These are phyloP conservation scores for Trichoderma sp. DNA, from an alignment of 2,329 filamentous ascomycete species.

Conservation along the genomic window DNA sequence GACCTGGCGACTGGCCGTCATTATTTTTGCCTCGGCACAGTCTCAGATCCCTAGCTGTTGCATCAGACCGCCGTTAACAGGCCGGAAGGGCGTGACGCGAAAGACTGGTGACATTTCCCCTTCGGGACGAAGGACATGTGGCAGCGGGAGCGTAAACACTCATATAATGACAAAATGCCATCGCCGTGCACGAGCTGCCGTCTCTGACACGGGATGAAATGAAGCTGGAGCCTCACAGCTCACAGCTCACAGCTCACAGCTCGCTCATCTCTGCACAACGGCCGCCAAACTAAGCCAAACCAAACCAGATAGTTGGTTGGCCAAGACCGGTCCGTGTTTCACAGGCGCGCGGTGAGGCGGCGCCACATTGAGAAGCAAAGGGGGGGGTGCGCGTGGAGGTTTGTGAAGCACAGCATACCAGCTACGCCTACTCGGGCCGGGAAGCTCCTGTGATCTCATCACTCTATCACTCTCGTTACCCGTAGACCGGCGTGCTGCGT, in stretches of 20 bases:
- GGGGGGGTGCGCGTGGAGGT: neutral
- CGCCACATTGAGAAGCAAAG: neutral
- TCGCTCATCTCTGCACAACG: neutral
- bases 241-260: neutral
- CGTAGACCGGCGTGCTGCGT: neutral
- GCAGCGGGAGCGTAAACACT: neutral
- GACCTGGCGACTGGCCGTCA: neutral
- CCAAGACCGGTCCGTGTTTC: neutral
- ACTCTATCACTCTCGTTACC: neutral
- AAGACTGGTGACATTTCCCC: neutral
- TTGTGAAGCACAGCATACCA: slow-evolving; percentile 1
- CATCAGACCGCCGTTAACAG: neutral
- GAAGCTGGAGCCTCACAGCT: neutral
- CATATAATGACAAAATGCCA: slow-evolving; percentile 6
- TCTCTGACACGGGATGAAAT: neutral
- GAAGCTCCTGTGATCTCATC: neutral
- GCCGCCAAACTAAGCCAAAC: neutral
- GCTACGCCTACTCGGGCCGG: neutral
- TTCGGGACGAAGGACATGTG: slow-evolving; percentile 1
- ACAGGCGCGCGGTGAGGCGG: slow-evolving; percentile 17
- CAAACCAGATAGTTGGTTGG: neutral
- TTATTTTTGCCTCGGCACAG: neutral
- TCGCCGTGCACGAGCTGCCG: neutral
- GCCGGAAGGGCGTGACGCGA: neutral
- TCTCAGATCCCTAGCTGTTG: neutral